These are phyloP conservation scores for Climacium dendroides DNA, from an alignment of 225 moss, liverwort and hornwort genomes.

Conservation along the genomic window DNA sequence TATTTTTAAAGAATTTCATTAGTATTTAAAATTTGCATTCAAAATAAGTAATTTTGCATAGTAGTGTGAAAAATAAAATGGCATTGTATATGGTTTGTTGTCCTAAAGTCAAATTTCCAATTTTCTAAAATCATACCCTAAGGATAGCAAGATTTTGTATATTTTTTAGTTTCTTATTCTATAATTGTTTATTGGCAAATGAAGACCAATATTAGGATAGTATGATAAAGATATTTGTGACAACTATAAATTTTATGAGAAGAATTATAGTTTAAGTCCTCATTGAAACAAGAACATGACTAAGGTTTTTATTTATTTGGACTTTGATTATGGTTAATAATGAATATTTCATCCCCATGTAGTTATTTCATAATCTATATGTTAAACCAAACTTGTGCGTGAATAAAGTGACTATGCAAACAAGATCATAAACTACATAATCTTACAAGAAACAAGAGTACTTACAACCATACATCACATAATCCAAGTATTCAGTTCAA, in stretches of 20 bases:
- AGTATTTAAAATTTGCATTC: not conserved
- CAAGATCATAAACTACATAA: not conserved
- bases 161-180: not conserved
- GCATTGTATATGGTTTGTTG: not conserved
- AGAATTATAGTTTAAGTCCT: not conserved
- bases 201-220: rapidly evolving
- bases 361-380: not conserved
- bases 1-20: not conserved
- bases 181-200: not conserved
- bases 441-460: not conserved
- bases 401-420: no score
- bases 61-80: not conserved
- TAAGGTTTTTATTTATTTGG: not conserved
- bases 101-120: rapidly evolving
- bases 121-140: not conserved
- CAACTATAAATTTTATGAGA: rapidly evolving
- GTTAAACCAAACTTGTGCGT: not conserved
- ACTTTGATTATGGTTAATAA: not conserved
- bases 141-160: not conserved
- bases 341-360: rapidly evolving
- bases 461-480: not conserved
- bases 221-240: not conserved
- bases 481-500: not conserved
- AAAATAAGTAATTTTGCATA: not conserved
- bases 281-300: not conserved